Percentiles rank a stretch among this genome's conserved stretches.
These are phyloP conservation scores for Kwoniella dejecticola DNA, from an alignment of 768 basidiomycete species.

Conservation along the genomic window DNA sequence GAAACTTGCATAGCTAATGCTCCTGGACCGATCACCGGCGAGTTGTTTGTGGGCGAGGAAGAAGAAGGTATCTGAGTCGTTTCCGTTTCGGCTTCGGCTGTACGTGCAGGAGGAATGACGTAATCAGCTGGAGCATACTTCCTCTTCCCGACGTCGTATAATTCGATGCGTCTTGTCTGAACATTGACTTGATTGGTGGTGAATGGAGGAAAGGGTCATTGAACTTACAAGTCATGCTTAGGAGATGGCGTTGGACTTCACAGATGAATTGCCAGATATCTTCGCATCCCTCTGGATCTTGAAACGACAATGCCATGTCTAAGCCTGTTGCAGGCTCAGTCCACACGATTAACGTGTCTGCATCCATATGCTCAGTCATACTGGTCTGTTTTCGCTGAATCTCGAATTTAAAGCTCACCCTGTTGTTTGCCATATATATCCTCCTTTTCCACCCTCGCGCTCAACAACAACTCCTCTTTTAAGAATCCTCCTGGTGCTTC, in stretches of 20 bases:
- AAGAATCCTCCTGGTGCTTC: conserved; percentile 49
- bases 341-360: conserved; percentile 98
- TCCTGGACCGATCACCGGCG: conserved; percentile 30
- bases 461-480: conserved; percentile 64
- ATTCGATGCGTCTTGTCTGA: background rate
- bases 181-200: no score
- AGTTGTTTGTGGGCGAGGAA: conserved; percentile 36
- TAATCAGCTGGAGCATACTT: conserved; percentile 4
- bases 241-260: conserved; percentile 77
- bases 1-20: conserved; percentile 1
- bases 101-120: background rate
- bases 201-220: background rate
- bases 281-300: conserved; percentile 89
- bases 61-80: conserved; percentile 31
- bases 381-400: no score
- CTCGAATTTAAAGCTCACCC: no score
- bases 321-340: conserved; percentile 84
- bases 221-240: conserved; percentile 36
- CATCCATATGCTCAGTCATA: no score
- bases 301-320: conserved; percentile 95
- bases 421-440: conserved; percentile 55
- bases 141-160: background rate
- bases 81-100: conserved; percentile 34
- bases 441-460: conserved; percentile 56
- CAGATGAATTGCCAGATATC: conserved; percentile 97